Conservation (phyloP, 192 early-diverging fungal species). For the Rhizophagus clarus region DNA sequence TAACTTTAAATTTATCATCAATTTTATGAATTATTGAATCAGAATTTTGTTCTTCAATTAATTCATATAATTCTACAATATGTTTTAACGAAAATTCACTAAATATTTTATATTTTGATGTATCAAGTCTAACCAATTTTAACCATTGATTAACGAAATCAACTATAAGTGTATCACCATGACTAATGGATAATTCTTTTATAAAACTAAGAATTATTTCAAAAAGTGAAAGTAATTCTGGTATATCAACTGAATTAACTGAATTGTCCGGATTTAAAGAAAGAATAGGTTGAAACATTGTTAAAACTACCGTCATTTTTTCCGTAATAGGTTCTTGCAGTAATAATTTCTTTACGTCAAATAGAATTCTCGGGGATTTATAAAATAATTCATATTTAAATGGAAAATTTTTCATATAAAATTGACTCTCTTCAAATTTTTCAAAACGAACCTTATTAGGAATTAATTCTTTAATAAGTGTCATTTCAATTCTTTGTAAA, state of each 20-base stretch:
- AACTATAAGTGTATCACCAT: background rate
- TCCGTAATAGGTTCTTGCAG: constrained; percentile 27
- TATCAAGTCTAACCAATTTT: background rate
- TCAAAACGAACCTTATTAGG: constrained; percentile 12
- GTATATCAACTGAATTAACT: background rate
- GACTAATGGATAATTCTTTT: constrained; percentile 14
- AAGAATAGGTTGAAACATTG: background rate
- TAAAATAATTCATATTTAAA: constrained; percentile 30
- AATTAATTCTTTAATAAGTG: constrained; percentile 13
- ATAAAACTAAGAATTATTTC: constrained; percentile 28
- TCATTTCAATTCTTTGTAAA: constrained; percentile 15
- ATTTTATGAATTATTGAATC: constrained; percentile 15
- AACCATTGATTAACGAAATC: constrained; percentile 32
- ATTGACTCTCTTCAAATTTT: background rate
- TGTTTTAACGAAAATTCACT: constrained; percentile 11
- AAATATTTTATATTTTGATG: background rate
- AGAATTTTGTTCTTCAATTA: constrained; percentile 25
- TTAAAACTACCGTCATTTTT: background rate
- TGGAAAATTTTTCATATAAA: constrained; percentile 6
- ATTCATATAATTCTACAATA: constrained; percentile 26
- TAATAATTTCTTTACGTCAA: constrained; percentile 5
- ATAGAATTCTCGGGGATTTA: background rate
- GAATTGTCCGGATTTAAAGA: background rate
- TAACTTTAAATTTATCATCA: background rate
- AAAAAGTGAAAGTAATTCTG: constrained; percentile 14